Evolutionary conservation across 2,329 filamentous ascomycete species (phyloP).

Genomic region (Monosporascus sp.): DNA sequence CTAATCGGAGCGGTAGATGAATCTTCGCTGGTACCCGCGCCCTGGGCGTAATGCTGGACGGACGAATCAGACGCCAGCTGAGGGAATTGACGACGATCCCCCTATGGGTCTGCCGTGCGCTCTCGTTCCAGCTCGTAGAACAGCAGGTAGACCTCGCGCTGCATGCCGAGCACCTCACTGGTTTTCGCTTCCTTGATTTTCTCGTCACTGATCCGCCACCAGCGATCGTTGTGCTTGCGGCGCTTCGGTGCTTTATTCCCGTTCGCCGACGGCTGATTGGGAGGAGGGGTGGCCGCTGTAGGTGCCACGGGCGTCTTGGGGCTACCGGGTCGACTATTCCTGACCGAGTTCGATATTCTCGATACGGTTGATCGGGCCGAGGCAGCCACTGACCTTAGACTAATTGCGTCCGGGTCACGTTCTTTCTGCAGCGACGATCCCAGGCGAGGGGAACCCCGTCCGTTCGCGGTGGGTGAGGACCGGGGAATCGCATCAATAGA

Average conservation of each 20-base stretch:
- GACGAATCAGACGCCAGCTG: background rate
- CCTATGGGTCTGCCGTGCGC: constrained; percentile 16
- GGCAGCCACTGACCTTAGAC: constrained; percentile 51
- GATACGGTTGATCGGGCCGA: constrained; percentile 52
- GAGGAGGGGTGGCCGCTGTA: constrained; percentile 14
- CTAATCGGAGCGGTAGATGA: background rate
- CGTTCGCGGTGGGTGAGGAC: constrained; percentile 12
- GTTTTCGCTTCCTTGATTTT: constrained; percentile 95
- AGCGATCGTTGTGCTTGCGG: constrained; percentile 66
- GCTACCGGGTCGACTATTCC: constrained; percentile 26
- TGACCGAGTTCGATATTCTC: constrained; percentile 37
- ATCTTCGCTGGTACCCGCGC: background rate
- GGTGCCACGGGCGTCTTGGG: constrained; percentile 16
- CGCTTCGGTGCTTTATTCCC: constrained; percentile 29
- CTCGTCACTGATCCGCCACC: constrained; percentile 98
- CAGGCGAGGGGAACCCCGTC: constrained; percentile 9
- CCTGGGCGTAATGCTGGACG: too few relatives aligned
- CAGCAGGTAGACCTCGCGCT: constrained; percentile 89
- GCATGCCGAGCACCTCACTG: constrained; percentile 84
- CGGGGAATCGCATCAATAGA: constrained; percentile 16
- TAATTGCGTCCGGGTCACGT: constrained; percentile 45
- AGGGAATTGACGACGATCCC: background rate
- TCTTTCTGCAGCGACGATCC: constrained; percentile 26
- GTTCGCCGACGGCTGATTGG: constrained; percentile 13
- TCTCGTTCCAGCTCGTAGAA: constrained; percentile 84